Evolutionary conservation across 176 grass and related monocot genomes (phyloP).

Genomic region (Triticum dicoccoides): DNA sequence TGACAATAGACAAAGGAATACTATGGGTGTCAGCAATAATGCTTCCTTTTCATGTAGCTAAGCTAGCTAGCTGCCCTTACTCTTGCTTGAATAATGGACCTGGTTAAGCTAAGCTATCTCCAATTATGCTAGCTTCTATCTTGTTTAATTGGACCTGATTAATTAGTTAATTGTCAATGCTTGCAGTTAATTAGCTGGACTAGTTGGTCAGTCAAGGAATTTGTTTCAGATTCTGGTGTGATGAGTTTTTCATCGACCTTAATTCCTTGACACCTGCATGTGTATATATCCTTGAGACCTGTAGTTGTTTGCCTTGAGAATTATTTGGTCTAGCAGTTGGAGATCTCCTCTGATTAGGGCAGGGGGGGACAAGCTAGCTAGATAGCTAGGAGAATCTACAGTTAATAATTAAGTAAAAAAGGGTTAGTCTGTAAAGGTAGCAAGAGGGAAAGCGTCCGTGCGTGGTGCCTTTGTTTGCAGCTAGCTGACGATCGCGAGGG

Average conservation of each 20-base stretch:
- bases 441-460: not conserved
- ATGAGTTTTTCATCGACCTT: not conserved
- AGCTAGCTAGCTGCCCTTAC: not conserved
- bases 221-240: not conserved
- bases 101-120: not conserved
- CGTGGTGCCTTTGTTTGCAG: not conserved
- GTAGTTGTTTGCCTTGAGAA: not conserved
- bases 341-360: not conserved
- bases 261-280: too few species aligned
- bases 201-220: not conserved
- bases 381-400: not conserved
- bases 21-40: not conserved
- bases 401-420: not conserved
- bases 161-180: not conserved
- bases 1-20: not conserved
- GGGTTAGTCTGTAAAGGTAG: not conserved
- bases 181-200: not conserved
- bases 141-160: not conserved
- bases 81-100: not conserved
- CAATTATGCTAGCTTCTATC: not conserved
- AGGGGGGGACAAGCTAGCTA: not conserved
- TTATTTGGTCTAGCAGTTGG: not conserved
- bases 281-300: too few species aligned
- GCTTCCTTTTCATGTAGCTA: not conserved
- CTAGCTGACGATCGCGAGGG: not conserved